phyloP scores from a whole-genome alignment of 1,284 basidiomycete genomes.

The Tilletiopsis washingtonensis region DNA sequence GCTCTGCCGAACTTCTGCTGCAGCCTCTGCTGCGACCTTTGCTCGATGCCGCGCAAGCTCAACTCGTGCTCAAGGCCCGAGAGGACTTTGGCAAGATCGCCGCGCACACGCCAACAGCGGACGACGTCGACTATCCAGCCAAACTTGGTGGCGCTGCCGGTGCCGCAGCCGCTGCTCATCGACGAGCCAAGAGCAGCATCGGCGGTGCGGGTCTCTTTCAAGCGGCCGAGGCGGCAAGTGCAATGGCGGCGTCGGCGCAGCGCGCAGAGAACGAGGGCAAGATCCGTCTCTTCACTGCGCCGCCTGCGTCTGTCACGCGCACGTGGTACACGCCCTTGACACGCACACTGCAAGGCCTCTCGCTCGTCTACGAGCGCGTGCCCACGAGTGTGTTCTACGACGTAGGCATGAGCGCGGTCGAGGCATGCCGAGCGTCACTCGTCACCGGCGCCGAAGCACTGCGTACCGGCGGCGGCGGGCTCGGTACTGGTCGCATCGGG shows the following conservation, averaged over 20 bases:
- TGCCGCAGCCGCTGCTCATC: neutral
- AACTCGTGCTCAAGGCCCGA: neutral
- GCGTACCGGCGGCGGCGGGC: neutral
- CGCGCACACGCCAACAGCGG: neutral
- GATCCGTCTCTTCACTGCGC: slow-evolving; percentile 2
- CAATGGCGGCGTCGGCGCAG: neutral
- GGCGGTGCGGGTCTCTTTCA: slow-evolving; percentile 1
- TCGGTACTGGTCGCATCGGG: neutral
- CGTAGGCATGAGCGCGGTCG: neutral
- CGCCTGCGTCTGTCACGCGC: neutral
- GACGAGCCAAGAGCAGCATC: slow-evolving; percentile 1
- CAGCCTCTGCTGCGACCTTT: neutral
- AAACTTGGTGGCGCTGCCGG: neutral
- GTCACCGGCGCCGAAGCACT: neutral
- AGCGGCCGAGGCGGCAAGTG: neutral
- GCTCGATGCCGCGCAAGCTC: slow-evolving; percentile 1
- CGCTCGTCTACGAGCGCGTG: neutral
- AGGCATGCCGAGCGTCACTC: neutral
- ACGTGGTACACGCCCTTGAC: slow-evolving; percentile 5
- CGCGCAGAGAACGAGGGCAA: neutral
- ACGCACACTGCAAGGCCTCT: slow-evolving; percentile 3
- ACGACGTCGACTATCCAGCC: slow-evolving; percentile 3
- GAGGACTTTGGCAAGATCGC: neutral
- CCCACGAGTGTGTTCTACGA: neutral
- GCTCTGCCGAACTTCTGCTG: too few species aligned